Evolutionary conservation across 1,139 yeast genomes (phyloP).

Genomic region (Taiozyma onychis): DNA sequence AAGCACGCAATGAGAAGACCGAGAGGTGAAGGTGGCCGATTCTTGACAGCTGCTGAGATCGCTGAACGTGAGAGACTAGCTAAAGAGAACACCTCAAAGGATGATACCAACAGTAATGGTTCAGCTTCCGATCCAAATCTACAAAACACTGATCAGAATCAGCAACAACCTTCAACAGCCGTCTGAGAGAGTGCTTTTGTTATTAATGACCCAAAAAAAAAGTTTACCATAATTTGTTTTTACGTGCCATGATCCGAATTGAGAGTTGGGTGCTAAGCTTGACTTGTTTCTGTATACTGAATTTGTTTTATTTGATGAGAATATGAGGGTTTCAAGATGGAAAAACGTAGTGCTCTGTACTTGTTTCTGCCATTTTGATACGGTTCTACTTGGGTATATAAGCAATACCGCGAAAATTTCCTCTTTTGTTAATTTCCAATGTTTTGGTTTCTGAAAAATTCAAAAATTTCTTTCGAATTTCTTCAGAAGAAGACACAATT

Average conservation of each 20-base stretch:
- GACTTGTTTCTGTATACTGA: background rate
- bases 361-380: background rate
- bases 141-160: background rate
- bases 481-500: background rate
- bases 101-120: background rate
- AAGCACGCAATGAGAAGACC: constrained; percentile 99
- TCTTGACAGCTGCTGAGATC: constrained; percentile 93
- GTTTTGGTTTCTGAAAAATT: background rate
- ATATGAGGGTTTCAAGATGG: background rate
- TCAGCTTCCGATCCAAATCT: background rate
- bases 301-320: background rate
- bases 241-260: background rate
- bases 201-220: background rate
- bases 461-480: background rate
- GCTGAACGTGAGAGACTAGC: constrained; percentile 59
- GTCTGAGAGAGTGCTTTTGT: background rate
- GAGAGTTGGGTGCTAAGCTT: background rate
- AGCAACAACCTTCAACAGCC: background rate
- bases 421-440: background rate
- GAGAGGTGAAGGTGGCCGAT: constrained; percentile 97
- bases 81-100: background rate
- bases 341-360: too few relatives aligned
- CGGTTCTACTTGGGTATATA: background rate
- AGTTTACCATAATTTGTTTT: background rate
- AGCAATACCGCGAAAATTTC: background rate